phyloP scores from a whole-genome alignment of 1,284 basidiomycete species.

The Malassezia equina region DNA sequence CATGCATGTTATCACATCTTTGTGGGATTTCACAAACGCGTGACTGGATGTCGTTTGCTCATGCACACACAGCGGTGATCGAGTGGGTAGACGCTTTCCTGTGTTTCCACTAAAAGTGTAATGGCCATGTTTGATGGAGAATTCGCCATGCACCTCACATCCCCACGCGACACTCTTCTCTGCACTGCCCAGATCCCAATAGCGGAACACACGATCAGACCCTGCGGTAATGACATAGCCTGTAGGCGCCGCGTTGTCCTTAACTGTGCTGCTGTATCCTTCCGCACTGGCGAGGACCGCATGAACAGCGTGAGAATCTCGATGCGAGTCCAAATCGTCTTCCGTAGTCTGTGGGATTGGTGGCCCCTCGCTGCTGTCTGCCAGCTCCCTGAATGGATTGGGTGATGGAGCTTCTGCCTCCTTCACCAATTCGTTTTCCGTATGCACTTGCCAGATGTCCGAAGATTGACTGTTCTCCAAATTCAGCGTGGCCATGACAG shows the following conservation, averaged over 20 bases:
- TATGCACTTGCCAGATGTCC: background rate
- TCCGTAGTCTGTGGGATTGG: background rate
- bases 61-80: conserved; percentile 27
- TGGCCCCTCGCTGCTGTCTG: background rate
- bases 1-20: conserved; percentile 70
- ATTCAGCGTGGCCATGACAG: background rate
- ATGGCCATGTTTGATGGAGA: background rate
- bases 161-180: conserved; percentile 52
- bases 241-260: conserved; percentile 22
- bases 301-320: background rate
- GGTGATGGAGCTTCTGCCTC: background rate
- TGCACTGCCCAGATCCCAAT: conserved; percentile 65
- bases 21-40: conserved; percentile 52
- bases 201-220: conserved; percentile 66
- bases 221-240: conserved; percentile 73
- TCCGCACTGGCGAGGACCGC: conserved; percentile 41
- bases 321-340: background rate
- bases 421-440: background rate
- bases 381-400: background rate
- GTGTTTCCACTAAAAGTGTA: background rate
- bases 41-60: conserved; percentile 18
- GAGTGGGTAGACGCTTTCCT: background rate
- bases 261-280: conserved; percentile 35
- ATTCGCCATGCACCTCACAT: background rate
- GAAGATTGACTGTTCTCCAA: background rate